Base-by-base conservation (phyloP, 345 rosid species). In the Citrus reticulata region DNA sequence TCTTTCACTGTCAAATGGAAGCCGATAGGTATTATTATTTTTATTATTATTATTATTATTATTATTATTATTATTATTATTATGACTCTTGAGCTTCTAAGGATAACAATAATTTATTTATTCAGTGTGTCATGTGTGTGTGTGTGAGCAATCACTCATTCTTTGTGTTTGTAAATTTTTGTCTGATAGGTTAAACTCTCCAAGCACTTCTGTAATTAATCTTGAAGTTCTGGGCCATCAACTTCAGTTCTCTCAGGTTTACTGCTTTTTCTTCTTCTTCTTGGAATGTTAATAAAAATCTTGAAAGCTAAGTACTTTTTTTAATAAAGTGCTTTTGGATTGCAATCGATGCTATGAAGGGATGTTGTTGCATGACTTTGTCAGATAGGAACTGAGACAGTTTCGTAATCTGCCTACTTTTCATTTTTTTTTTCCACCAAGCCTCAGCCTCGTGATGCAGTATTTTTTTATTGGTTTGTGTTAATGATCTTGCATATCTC, bases 241-340 rank as follows among this genome's bases (percentile, higher is more conserved):
- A 68, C 82, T 95, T 39, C 93, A 90, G 22, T 93, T 95, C 79
- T 86, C 92, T 77, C 98, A 95, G 94, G 99, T 88, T 46, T 13
- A 2, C 46, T 54, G n/a, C 55, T 60, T 77, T 80, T 72, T 25
- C 25, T 40, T 64, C 9, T 25, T 35, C 9, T 25, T 35, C 68
- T 57, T 40, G 42, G 6, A 46, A 46, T 46, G 17, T 46, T 46
- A 4, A 46, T 3, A 4, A 46, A 46, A 63, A 2, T 14, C 39
- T 63, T 63, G 32, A 29, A 27, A 63, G 37, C 39, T 63, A 54
- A 19, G 58, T 49, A 49, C 22, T 16, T 4, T 54, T 51, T 46
- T 46, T 3, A 3, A 17, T 14, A 16, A 29, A 63, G 17, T 27
- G 32, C 14, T 63, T 63, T 63, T 63, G 1, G 42, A 65, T 37